phyloP scores from a whole-genome alignment of 352 stramenopile genomes.

The Pythium dissotocum region DNA sequence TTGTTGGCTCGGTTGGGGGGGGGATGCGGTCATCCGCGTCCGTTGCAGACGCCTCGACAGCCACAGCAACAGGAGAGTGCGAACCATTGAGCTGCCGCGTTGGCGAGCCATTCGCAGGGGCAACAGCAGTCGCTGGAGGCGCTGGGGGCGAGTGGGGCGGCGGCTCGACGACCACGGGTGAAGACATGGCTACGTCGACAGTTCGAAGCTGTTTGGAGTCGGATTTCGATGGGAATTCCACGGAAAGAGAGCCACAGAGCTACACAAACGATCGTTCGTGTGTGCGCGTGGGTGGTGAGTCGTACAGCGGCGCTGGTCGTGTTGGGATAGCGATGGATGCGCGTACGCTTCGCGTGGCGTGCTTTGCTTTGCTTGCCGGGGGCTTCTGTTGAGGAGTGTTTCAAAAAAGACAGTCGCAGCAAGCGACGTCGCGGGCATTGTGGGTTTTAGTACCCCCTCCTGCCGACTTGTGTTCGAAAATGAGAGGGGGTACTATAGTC shows the following conservation, averaged over 20 bases:
- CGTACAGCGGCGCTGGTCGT: neutral
- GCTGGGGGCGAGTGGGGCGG: neutral
- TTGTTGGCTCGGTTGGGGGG: slow-evolving; percentile 1
- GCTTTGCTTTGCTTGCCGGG: neutral
- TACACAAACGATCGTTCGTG: neutral
- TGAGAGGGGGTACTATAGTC: neutral
- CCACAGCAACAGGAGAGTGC: neutral
- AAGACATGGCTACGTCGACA: slow-evolving; percentile 22
- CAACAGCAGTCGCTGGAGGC: neutral
- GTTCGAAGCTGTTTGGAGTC: neutral
- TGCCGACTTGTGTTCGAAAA: neutral
- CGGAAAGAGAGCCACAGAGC: neutral
- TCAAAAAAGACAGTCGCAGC: slow-evolving; percentile 28
- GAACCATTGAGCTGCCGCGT: neutral
- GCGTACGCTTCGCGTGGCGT: no score
- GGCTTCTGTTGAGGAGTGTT: slow-evolving; percentile 29
- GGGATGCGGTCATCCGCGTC: neutral
- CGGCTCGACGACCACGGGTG: slow-evolving; percentile 18
- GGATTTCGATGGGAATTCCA: slow-evolving; percentile 4
- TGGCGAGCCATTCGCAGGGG: neutral
- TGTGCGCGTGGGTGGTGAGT: neutral
- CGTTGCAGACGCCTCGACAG: neutral
- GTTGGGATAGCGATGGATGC: neutral
- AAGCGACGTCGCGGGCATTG: slow-evolving; percentile 11
- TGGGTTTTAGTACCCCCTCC: neutral